Conservation (phyloP, 257 asterid genomes). For the Solanum virginianum region DNA sequence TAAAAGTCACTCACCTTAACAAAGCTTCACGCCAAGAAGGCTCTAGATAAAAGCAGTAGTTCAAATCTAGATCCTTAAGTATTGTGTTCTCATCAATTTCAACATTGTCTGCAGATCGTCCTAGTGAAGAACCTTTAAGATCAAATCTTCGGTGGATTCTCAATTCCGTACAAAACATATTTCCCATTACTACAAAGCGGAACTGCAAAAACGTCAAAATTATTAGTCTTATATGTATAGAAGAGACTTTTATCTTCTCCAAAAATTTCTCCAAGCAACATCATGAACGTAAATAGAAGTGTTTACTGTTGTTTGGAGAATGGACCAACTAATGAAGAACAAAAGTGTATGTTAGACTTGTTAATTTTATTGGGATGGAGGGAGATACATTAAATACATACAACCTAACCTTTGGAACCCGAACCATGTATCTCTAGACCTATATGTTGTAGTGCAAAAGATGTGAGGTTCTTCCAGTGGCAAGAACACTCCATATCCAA, state of each 20-base stretch:
- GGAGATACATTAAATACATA: neutral
- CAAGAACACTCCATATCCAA: neutral
- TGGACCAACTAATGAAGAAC: neutral
- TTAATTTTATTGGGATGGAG: neutral
- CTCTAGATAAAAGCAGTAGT: constrained; percentile 88
- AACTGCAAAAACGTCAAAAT: constrained; percentile 39
- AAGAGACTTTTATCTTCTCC: neutral
- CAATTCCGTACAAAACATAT: constrained; percentile 93
- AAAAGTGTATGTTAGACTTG: neutral
- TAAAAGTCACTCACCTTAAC: constrained; percentile 39
- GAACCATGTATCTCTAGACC: neutral
- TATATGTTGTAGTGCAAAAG: neutral
- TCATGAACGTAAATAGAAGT: neutral
- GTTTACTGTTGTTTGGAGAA: neutral
- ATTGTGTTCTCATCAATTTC: constrained; percentile 88
- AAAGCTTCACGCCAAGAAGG: constrained; percentile 79
- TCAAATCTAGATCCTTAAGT: constrained; percentile 91
- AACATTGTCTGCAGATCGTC: constrained; percentile 89
- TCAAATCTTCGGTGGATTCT: constrained; percentile 93
- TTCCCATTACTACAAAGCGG: constrained; percentile 95
- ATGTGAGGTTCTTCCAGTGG: neutral
- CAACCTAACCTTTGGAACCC: neutral
- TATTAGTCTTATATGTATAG: neutral
- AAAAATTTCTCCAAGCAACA: neutral
- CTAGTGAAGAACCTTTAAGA: constrained; percentile 89